Base-by-base conservation (phyloP, 2,329 filamentous ascomycete genomes). In the Diplocarpon rosae region DNA sequence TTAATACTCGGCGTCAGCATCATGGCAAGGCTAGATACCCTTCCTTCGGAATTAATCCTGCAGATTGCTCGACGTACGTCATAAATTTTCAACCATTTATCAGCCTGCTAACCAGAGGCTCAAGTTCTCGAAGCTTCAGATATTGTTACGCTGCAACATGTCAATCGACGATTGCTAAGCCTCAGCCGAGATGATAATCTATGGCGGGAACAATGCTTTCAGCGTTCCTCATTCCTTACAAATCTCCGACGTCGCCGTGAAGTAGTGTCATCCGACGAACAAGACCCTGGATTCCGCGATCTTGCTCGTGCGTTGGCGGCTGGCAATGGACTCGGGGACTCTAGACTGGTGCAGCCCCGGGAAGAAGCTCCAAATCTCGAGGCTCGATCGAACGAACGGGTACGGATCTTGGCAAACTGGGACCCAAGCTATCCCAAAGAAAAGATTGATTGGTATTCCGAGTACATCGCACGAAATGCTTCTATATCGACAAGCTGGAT, bases 391-490 rank as follows among this genome's bases (percentile, higher is more conserved):
- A 56, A 54, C 44, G 67, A 73, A 54, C 66, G 67, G 44, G 64
- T 67, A 16, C 73, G 78, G 39, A 73, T 85, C 46, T 68, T 84
- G 58, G 80, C 80, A 4, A 86, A 86, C 54, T 95, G 88, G 88
- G 86, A 95, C 54, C 85, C 85, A 0, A 77, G 76, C 0, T 87
- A 83, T 51, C 75, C 79, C 0, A 67, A 65, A 4, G 88, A 95
- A 64, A 69, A 69, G 33, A 71, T 89, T 15, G 78, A 84, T 39
- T 95, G 87, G 83, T 95, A 94, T 62, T 75, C 84, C 44, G 89
- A 95, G 63, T 95, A 88, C 59, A 82, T 93, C 50, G 85, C 89
- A 42, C 75, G 89, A 29, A 74, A 89, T 63, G 87, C 78, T 1
- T 79, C 81, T 0, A 71, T 87, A n/a, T 72, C 72, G 12, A 69